Evolutionary conservation across 2,329 filamentous ascomycete genomes (phyloP).

Genomic region (Calonectria ilicicola): DNA sequence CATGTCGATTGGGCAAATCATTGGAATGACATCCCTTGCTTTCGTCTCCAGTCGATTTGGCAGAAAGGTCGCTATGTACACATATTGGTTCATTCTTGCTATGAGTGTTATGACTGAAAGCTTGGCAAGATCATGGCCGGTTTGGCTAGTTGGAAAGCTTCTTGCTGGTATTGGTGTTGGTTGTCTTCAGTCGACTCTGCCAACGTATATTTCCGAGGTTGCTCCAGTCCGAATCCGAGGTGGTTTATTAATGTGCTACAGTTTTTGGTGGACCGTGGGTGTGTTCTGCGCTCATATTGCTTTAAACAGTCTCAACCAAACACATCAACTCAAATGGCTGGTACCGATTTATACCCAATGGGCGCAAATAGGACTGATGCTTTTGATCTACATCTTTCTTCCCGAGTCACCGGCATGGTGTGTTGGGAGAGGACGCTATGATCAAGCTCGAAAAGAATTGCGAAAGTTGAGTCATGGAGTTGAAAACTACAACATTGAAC

Average conservation of each 20-base stretch:
- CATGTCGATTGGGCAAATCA: slow-evolving; percentile 53
- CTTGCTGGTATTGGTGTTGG: slow-evolving; percentile 54
- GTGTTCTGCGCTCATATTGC: slow-evolving; percentile 57
- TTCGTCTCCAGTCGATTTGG: slow-evolving; percentile 45
- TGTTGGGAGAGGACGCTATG: slow-evolving; percentile 31
- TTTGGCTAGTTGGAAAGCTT: slow-evolving; percentile 53
- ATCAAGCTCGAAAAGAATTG: slow-evolving; percentile 20
- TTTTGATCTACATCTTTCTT: slow-evolving; percentile 51
- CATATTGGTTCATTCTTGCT: slow-evolving; percentile 46
- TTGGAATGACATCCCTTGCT: slow-evolving; percentile 49
- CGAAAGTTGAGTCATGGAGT: slow-evolving; percentile 39
- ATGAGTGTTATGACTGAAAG: slow-evolving; percentile 52
- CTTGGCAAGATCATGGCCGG: slow-evolving; percentile 51
- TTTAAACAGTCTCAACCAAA: slow-evolving; percentile 48
- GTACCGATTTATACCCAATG: slow-evolving; percentile 58
- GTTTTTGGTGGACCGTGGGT: slow-evolving; percentile 58
- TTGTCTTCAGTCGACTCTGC: slow-evolving; percentile 55
- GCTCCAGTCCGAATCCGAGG: slow-evolving; percentile 55
- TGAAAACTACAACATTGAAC: slow-evolving; percentile 43
- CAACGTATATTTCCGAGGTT: slow-evolving; percentile 55
- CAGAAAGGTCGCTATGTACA: slow-evolving; percentile 47
- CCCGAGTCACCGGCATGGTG: slow-evolving; percentile 57
- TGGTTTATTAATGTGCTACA: slow-evolving; percentile 54
- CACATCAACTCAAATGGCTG: slow-evolving; percentile 49
- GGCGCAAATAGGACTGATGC: slow-evolving; percentile 56